A percentile compares a stretch with the other conserved stretches of the same genome.
Conservation (phyloP, 2,329 filamentous ascomycete species). For the Scedosporium boydii region DNA sequence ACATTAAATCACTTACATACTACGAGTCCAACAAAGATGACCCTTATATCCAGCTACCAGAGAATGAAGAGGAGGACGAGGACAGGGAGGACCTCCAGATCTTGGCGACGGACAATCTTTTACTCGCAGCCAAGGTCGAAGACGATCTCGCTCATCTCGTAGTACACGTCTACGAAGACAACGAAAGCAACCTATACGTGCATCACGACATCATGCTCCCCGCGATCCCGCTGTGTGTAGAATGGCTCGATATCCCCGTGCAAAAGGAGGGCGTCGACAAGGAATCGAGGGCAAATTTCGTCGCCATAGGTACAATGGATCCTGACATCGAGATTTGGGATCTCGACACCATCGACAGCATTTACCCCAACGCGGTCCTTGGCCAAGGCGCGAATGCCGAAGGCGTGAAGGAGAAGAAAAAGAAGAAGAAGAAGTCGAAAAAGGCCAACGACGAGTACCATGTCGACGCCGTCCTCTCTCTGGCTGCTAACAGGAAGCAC, state of each 20-base stretch:
- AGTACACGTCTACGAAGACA: conserved; percentile 95
- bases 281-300: conserved; percentile 73
- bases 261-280: conserved; percentile 55
- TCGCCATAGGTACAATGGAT: conserved; percentile 93
- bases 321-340: conserved; percentile 99
- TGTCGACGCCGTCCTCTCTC: conserved; percentile 83
- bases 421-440: conserved; percentile 83
- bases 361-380: conserved; percentile 95
- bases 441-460: conserved; percentile 89
- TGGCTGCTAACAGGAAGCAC: conserved; percentile 88
- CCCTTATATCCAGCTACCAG: conserved; percentile 86
- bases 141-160: conserved; percentile 95
- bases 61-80: conserved; percentile 65
- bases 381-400: conserved; percentile 57
- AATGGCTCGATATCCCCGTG: conserved; percentile 92
- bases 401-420: conserved; percentile 56
- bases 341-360: conserved; percentile 88
- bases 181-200: conserved; percentile 92
- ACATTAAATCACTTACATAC: conserved; percentile 86
- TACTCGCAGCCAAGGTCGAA: conserved; percentile 88
- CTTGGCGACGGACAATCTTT: conserved; percentile 81
- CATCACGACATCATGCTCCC: conserved; percentile 99
- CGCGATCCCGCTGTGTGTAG: conserved; percentile 86
- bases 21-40: conserved; percentile 92
- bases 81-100: conserved; percentile 93